Base-by-base conservation (phyloP, 768 basidiomycete genomes). In the Podaxis carcinomalis region DNA sequence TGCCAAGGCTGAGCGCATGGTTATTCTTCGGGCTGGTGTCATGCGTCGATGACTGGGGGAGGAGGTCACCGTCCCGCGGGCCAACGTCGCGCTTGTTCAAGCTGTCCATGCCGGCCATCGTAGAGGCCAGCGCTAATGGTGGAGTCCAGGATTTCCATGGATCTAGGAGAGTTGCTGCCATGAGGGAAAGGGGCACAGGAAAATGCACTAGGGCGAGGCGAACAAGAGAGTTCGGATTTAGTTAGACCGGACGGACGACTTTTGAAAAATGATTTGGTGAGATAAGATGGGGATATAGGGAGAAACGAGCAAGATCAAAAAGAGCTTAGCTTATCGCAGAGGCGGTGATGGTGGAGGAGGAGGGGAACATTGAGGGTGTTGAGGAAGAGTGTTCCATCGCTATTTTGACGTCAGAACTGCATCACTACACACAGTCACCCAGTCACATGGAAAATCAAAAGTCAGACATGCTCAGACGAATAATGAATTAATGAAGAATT, bases 321-420 rank as follows among this genome's bases (percentile, higher is more conserved):
- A n/a, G n/a, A n/a, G n/a, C n/a, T n/a, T 1, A 32, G 32, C 32
- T 32, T 32, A 9, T 32, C 7, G 32, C 32, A 9, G 32, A 32
- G 32, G 32, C 32, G 32, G 32, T 28, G 16, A 36, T 6, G 16
- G 7, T 16, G 51, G 32, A 32, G 51, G 32, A 28, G 4, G 27
- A 4, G 51, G 28, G 16, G 50, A 16, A n/a, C 14, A 7, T 27
- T 23, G 35, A 35, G 28, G n/a, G 35, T 7, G 51, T 7, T 32
- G 32, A 32, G 32, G 32, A 32, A 32, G 1, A 32, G 32, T 9
- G 32, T 32, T 32, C 7, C 32, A 32, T 32, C 32, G 32, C 32
- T 32, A 9, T 37, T 23, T 37, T 63, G 62, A 63, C 62, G 62
- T 63, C 62, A 63, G 51, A 58, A 53, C 5, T n/a, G 51, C 62